Base-by-base conservation (phyloP, 768 basidiomycete species). In the Neoboletus subvelutipes region DNA sequence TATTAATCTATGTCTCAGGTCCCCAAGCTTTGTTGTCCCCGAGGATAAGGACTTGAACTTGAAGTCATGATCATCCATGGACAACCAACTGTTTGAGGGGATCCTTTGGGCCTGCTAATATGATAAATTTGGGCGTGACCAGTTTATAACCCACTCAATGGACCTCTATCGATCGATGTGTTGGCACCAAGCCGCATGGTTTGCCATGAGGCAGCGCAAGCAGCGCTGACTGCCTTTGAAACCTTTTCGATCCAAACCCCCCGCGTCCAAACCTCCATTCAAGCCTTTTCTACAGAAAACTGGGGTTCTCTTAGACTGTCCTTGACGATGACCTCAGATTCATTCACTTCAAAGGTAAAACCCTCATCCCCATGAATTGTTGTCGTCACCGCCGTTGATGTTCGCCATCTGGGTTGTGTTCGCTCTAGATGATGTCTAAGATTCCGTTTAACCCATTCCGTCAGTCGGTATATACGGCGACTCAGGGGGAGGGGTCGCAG, bases 201-300 rank as follows among this genome's bases (percentile, higher is more conserved):
- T 36, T 2, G 47, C 62, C 67, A 68, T 57, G 67, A 68, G 66
- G 68, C 67, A 52, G 41, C 55, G 26, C 42, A 65, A 56, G 68
- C 65, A 52, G 45, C 50, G 40, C 42, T 48, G 50, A 29, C 57
- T 48, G 39, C 49, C 15, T 37, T 58, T 34, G 39, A 22, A 39
- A 26, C 55, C 52, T 20, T 20, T 56, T 52, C 42, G 53, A 36
- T 46, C 22, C 45, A 45, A 50, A 28, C 57, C 45, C 18, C 39
- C 18, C 46, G 34, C 37, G 13, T 55, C 34, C 52, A 54, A 52
- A 51, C 56, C 41, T 42, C 54, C 55, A 31, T 49, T 46, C 58
- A 41, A 45, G 42, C 40, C 45, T 29, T n/a, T 52, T 45, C 37
- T 58, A 31, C 47, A 56, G 56, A 53, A 56, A 34, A 49, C 36